These are phyloP conservation scores for Acrocalymma vagum DNA, from an alignment of 2,329 filamentous ascomycete species.

Conservation along the genomic window DNA sequence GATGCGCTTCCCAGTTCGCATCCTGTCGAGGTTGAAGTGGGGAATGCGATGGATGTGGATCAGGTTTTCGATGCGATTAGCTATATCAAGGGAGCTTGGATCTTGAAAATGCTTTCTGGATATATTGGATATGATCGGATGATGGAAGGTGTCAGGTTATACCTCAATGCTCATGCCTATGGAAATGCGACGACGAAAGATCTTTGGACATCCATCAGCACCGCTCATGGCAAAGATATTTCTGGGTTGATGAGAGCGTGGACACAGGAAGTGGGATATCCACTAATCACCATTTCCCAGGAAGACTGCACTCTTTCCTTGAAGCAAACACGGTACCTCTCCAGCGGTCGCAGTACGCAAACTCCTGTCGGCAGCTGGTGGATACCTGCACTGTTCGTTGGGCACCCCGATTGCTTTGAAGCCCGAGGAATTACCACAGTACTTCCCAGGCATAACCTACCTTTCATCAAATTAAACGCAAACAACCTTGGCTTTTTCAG, in stretches of 20 bases:
- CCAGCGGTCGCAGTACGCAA: conserved; percentile 68
- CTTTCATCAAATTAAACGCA: conserved; percentile 92
- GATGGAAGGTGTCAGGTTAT: conserved; percentile 84
- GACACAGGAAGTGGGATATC: conserved; percentile 94
- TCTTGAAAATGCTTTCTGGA: conserved; percentile 91
- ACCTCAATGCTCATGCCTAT: conserved; percentile 86
- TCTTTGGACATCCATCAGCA: conserved; percentile 84
- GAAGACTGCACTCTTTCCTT: conserved; percentile 69
- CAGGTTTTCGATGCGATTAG: conserved; percentile 97
- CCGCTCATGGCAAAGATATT: conserved; percentile 86
- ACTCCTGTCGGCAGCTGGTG: too few relatives aligned
- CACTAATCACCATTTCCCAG: conserved; percentile 84
- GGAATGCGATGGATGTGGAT: conserved; percentile 90
- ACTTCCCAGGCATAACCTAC: conserved; percentile 74
- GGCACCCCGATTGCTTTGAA: too few relatives aligned
- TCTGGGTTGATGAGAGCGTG: conserved; percentile 88
- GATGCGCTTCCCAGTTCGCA: conserved; percentile 90
- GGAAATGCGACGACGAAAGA: conserved; percentile 88
- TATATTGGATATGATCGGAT: conserved; percentile 90
- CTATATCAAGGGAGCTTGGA: conserved; percentile 93
- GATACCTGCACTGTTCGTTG: too few relatives aligned
- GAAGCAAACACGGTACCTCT: too few relatives aligned
- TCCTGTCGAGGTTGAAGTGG: conserved; percentile 91
- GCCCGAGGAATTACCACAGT: too few relatives aligned
- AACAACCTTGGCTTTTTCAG: conserved; percentile 88